Base-by-base conservation (phyloP, 164 flowering plant genomes). In the Magnolia officinalis region DNA sequence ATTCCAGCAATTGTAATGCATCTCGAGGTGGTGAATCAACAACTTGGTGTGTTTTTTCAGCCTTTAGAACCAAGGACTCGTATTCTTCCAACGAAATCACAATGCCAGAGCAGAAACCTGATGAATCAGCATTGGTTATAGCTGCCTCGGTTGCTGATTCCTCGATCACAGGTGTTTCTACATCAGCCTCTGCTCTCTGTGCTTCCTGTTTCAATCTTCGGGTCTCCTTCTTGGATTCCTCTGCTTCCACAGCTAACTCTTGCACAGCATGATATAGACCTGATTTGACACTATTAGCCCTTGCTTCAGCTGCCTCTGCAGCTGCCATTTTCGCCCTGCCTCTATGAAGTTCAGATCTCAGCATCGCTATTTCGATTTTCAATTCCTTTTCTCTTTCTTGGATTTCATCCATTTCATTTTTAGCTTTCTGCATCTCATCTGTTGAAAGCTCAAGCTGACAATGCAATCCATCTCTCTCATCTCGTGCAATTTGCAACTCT, bases 271-370 rank as follows among this genome's bases (percentile, higher is more conserved):
- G 88, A 76, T 77, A 78, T 1, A 83, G 29, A 14, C 83, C 86
- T 31, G 86, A 81, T 59, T 79, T 84, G 19, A 73, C 69, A 59
- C 80, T 79, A 51, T 58, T 63, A 4, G 83, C 83, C 71, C 82
- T 85, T 74, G 80, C 84, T 82, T 87, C 90, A 37, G 85, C 82
- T 23, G 89, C 90, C 75, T 87, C 89, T 9, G 87, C 81, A 50
- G 88, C 87, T 45, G 92, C 91, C 49, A 84, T 72, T 80, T 81
- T 84, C 1, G 89, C 87, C 78, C 84, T 80, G 11, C 79, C 83
- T 74, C 75, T 85, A 19, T 88, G 90, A 61, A 88, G 74, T 79
- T 89, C 88, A 68, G 87, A 73, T 70, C 87, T 82, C 75, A 90
- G 81, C 23, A 77, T 67, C 18, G 92, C 89, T 71, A 86, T 77